Base-by-base conservation (phyloP, 2,329 filamentous ascomycete species). In the Triangularia setosa region DNA sequence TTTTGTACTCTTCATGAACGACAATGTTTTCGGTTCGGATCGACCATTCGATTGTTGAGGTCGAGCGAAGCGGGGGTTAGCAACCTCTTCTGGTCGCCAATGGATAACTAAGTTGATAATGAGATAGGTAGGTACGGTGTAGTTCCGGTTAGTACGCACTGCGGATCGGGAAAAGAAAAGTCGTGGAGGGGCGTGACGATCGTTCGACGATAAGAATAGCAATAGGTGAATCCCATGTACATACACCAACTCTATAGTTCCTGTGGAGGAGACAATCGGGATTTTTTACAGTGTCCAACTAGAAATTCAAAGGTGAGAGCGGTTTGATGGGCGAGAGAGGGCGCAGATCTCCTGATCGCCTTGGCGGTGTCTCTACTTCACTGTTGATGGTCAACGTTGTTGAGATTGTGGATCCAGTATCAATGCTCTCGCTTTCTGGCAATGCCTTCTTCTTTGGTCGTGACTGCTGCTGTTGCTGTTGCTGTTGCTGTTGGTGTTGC, bases 291-390 rank as follows among this genome's bases (percentile, higher is more conserved):
- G 24, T 25, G 25, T 4, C 16, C 30, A 14, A 11, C 25, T 67
- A 84, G 68, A 88, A 84, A 66, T 85, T 83, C 72, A 88, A 77
- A 12, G 87, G 87, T 35, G 86, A 89, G 56, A 89, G 75, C 52
- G 87, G 87, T 74, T 87, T 86, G 72, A 90, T 89, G 4, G 87
- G 87, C 65, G 87, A 89, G 35, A 90, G 74, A 2, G 85, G 85
- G 53, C 84, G 79, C 53, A 87, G 70, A 60, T 85, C 82, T 27
- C 76, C 76, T 1, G 75, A 74, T 44, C 74, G 72, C 59, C 73
- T 71, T 44, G 72, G 75, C n/a, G 77, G 70, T 8, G 72, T 70
- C 25, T 79, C 77, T 48, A 73, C 74, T 23, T 81, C 78, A 65
- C 78, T 81, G 56, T 78, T 76, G 58, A 80, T 76, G n/a, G 80